Percentiles rank a stretch among this genome's conserved stretches.
These are phyloP conservation scores for Phytopythium aichiense DNA, from an alignment of 352 stramenopile species.

Conservation along the genomic window DNA sequence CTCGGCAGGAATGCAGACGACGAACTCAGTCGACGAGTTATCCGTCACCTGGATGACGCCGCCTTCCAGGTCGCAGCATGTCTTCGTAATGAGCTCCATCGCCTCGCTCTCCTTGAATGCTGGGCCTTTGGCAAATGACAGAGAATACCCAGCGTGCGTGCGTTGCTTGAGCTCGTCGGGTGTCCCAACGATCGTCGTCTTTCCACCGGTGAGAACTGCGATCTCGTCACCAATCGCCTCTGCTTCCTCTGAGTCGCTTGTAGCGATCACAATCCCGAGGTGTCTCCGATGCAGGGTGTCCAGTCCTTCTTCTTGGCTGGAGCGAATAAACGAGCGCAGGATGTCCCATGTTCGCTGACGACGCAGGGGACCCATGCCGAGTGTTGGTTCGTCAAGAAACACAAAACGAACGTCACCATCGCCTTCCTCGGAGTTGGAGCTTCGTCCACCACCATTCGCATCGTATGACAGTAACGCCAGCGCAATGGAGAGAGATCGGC, in stretches of 20 bases:
- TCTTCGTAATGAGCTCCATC: constrained; percentile 18
- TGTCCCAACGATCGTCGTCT: constrained; percentile 28
- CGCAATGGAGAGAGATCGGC: constrained; percentile 80
- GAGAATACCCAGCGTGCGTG: constrained; percentile 36
- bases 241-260: constrained; percentile 91
- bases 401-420: constrained; percentile 28
- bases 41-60: constrained; percentile 21
- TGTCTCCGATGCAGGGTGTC: constrained; percentile 12
- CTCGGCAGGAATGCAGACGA: constrained; percentile 35
- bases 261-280: constrained; percentile 78
- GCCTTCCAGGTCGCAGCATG: constrained; percentile 1
- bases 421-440: neutral
- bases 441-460: constrained; percentile 22
- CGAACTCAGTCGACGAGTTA: constrained; percentile 37
- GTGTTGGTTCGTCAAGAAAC: constrained; percentile 86
- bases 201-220: constrained; percentile 57
- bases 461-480: constrained; percentile 55
- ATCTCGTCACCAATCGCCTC: constrained; percentile 70
- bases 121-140: constrained; percentile 37
- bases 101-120: constrained; percentile 15
- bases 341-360: constrained; percentile 88
- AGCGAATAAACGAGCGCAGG: constrained; percentile 17
- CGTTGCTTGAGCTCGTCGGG: constrained; percentile 43
- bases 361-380: constrained; percentile 92
- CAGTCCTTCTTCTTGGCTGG: neutral